phyloP scores from a whole-genome alignment of 2,329 filamentous ascomycete genomes.

The Exophiala sideris region DNA sequence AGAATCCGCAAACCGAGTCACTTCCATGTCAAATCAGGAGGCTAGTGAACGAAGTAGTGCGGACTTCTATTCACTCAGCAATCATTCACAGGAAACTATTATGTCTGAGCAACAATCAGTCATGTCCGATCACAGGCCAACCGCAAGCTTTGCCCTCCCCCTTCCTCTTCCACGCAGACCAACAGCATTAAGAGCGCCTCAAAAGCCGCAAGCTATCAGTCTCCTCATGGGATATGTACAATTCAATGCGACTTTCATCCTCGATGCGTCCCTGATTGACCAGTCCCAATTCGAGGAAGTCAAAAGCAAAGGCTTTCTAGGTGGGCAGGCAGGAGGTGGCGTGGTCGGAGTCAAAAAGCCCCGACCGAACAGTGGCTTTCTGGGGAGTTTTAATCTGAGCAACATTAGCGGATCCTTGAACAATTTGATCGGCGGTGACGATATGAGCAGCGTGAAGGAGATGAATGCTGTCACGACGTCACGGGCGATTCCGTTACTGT shows the following conservation, averaged over 20 bases:
- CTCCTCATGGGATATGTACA: slow-evolving; percentile 99
- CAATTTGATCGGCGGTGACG: slow-evolving; percentile 78
- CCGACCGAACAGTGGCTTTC: slow-evolving; percentile 70
- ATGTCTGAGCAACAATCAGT: slow-evolving; percentile 74
- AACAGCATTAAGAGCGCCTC: slow-evolving; percentile 10
- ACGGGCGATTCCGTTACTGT: slow-evolving; percentile 84
- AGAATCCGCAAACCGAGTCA: not conserved
- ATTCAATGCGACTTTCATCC: slow-evolving; percentile 82
- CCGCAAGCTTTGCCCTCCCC: slow-evolving; percentile 29
- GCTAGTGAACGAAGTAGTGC: slow-evolving; percentile 85
- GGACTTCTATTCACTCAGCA: slow-evolving; percentile 92
- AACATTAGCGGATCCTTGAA: slow-evolving; percentile 83
- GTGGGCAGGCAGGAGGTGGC: slow-evolving; percentile 75
- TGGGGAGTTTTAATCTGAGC: slow-evolving; percentile 83
- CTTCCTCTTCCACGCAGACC: slow-evolving; percentile 53
- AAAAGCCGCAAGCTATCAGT: slow-evolving; percentile 61
- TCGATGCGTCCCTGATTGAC: slow-evolving; percentile 89
- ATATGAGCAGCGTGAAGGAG: slow-evolving; percentile 90
- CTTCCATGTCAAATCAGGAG: slow-evolving; percentile 53
- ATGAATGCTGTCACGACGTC: slow-evolving; percentile 86
- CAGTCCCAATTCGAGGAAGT: slow-evolving; percentile 90
- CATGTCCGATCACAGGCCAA: slow-evolving; percentile 32
- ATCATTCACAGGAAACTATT: slow-evolving; percentile 89
- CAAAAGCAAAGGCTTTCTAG: slow-evolving; percentile 87
- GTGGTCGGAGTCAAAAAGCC: slow-evolving; percentile 74